Base-by-base conservation (phyloP, 108 stramenopile genomes). In the Craspedostauros australis region DNA sequence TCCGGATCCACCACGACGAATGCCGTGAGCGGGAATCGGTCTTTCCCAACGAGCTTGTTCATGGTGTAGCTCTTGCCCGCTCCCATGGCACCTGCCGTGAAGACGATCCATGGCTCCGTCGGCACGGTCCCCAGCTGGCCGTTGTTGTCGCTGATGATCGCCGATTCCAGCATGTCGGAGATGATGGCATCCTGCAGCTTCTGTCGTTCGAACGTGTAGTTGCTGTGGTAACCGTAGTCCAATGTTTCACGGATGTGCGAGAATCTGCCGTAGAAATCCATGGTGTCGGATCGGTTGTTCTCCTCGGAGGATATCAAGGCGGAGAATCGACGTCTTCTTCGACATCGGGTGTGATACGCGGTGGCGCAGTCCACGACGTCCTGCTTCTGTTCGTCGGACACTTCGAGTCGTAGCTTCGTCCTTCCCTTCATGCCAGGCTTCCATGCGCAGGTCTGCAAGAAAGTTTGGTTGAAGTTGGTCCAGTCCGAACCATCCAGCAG, bases 41-140 rank as follows among this genome's bases (percentile, higher is more conserved):
- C 82, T 42, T 68, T 57, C 28, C 82, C 50, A 5, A 80, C 73
- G 37, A 92, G 37, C 31, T 45, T 44, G 25, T 67, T 57, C 57
- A 96, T 86, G 15, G 87, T 87, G 50, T 94, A 76, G 16, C 57
- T 60, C 85, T 96, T 39, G 76, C 95, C 69, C 38, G 64, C 63
- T 39, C 91, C 90, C 95, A 95, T 95, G 9, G 88, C 88, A 5
- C 95, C 95, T 8, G 91, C 94, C 24, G 94, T 95, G 57, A 93
- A 93, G 5, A 80, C 83, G 39, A 86, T 69, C 82, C 82, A 93
- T 24, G 91, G 91, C 33, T 93, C 82, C 9, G 84, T 86, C 5
- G 91, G 86, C 12, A 84, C 81, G 28, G 68, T 77, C 30, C 91
- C 87, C 19, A 80, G 49, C 20, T 69, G 44, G 7, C 85, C 85